Conservation (phyloP, 441 rosid species). For the Erodium trifolium region DNA sequence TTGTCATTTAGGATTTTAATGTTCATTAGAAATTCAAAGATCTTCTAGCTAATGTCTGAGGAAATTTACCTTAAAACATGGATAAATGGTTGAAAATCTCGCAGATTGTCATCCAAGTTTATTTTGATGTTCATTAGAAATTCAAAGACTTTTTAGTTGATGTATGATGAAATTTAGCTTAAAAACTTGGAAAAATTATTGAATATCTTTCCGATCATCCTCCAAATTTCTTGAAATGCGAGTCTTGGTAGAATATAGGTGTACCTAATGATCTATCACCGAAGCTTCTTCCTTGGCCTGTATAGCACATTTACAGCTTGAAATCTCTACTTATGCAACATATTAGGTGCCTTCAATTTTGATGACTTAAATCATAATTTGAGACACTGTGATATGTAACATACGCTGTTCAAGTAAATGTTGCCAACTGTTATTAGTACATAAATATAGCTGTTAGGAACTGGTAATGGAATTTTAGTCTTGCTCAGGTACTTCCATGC, state of each 20-base stretch:
- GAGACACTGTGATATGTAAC: neutral
- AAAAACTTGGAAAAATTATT: too few species aligned
- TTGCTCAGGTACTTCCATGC: constrained; percentile 54
- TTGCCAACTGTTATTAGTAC: neutral
- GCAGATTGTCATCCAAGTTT: neutral
- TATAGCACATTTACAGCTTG: neutral
- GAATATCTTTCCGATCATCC: neutral
- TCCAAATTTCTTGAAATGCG: neutral
- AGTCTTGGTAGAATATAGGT: neutral
- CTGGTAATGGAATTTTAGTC: constrained; percentile 13
- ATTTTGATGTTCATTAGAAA: too few species aligned
- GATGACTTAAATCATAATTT: neutral
- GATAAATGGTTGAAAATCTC: neutral
- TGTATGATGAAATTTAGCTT: too few species aligned
- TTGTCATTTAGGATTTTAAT: neutral
- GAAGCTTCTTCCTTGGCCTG: too few species aligned
- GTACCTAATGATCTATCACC: too few species aligned
- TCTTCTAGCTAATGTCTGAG: neutral
- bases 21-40: neutral
- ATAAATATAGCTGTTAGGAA: constrained; percentile 3
- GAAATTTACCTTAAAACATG: neutral
- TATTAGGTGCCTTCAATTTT: neutral
- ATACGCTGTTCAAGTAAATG: neutral
- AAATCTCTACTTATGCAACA: neutral
- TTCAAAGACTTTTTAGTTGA: too few species aligned